Base-by-base conservation (phyloP, 2,329 filamentous ascomycete genomes). In the Ceratocystis huliohia region DNA sequence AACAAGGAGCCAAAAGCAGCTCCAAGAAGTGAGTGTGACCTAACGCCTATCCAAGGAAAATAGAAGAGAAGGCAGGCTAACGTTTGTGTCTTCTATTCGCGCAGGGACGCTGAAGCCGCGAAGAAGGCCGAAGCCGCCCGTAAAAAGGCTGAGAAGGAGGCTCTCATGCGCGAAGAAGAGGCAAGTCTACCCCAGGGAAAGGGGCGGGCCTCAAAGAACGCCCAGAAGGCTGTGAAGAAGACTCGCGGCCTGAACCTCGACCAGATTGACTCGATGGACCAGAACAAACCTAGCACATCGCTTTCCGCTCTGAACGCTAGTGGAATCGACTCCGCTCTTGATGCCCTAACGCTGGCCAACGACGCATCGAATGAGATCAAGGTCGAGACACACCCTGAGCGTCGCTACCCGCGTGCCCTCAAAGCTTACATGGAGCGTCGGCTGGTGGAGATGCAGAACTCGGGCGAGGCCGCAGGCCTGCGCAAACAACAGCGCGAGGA, bases 131-230 rank as follows among this genome's bases (percentile, higher is more conserved):
- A 95, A 73, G 83, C 81, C 66, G 89, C 88, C 1, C 85, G 87
- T 66, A 96, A 96, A 78, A 97, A 96, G 78, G 93, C 92, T 64
- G 94, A 97, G 75, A 88, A 88, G 63, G 92, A 95, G 1, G 90
- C 92, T 10, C 79, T 92, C 28, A 78, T 91, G 46, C 87, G 85
- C 67, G 91, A 89, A 73, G 94, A 99, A 76, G 93, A 96, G 74
- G 87, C 83, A 69, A 81, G 71, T 71, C 74, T 83, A 66, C 78
- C 82, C 71, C 77, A 83, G 72, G 79, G 85, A 71, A 76, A 81
- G 25, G 79, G 79, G 33, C 82, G 84, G 65, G 91, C 90, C 70
- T 77, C 82, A 67, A 89, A 89, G 76, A 86, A 87, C 10, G 79
- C 81, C 63, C 59, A 20, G 30, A 86, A 87, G 13, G 79, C 81